Evolutionary conservation across 1,139 yeast species (phyloP).

Genomic region (Suhomyces maxii): DNA sequence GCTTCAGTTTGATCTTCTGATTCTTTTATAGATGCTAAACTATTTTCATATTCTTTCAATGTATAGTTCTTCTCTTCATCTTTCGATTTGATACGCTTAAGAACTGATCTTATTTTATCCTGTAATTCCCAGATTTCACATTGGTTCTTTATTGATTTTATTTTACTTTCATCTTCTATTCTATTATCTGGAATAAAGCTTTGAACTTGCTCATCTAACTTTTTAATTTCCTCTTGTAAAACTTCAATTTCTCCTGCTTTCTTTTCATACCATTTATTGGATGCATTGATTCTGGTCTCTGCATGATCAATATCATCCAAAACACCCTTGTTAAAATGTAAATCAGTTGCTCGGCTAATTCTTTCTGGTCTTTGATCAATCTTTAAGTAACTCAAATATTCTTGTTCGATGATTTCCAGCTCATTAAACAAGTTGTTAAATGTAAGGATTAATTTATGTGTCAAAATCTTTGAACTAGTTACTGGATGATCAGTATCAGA

Average conservation of each 20-base stretch:
- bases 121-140: slow-evolving; percentile 41
- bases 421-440: slow-evolving; percentile 33
- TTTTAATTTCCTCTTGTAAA: slow-evolving; percentile 20
- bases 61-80: slow-evolving; percentile 64
- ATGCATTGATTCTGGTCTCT: slow-evolving; percentile 40
- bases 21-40: slow-evolving; percentile 55
- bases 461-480: slow-evolving; percentile 26
- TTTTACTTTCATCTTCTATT: slow-evolving; percentile 19
- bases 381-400: slow-evolving; percentile 24
- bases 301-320: slow-evolving; percentile 40
- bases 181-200: slow-evolving; percentile 19
- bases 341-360: slow-evolving; percentile 36
- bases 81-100: slow-evolving; percentile 37
- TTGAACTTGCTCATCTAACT: slow-evolving; percentile 22
- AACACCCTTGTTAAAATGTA: slow-evolving; percentile 25
- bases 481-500: slow-evolving; percentile 15
- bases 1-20: slow-evolving; percentile 43
- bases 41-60: slow-evolving; percentile 62
- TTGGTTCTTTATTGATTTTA: slow-evolving; percentile 27
- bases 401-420: slow-evolving; percentile 28
- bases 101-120: slow-evolving; percentile 37
- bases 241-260: slow-evolving; percentile 34
- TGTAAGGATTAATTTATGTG: slow-evolving; percentile 40
- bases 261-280: slow-evolving; percentile 40
- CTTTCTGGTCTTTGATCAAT: slow-evolving; percentile 23